Conservation (phyloP, 169 alveolate species). For the Plasmodium vinckei region DNA sequence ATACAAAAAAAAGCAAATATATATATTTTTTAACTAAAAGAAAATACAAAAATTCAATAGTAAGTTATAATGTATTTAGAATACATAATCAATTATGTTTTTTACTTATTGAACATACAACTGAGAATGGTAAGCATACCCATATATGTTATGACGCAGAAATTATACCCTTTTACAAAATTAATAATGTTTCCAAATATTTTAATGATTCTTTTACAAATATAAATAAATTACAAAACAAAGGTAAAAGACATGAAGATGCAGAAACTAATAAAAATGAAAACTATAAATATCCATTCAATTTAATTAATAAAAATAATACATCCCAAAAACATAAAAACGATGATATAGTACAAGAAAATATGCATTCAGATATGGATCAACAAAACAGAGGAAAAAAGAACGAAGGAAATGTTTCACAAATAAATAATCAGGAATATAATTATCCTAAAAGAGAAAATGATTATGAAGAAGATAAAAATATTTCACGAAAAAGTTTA, state of each 20-base stretch:
- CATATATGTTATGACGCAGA: slow-evolving; percentile 51
- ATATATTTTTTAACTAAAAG: not conserved
- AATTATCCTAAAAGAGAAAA: not conserved
- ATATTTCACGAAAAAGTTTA: not conserved
- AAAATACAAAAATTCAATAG: slow-evolving; percentile 26
- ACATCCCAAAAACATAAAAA: not conserved
- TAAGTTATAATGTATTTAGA: slow-evolving; percentile 57
- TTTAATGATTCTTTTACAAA: slow-evolving; percentile 21
- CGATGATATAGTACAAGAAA: too few relatives aligned
- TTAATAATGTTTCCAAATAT: slow-evolving; percentile 28
- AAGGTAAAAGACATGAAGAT: not conserved
- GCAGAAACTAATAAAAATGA: slow-evolving; percentile 6
- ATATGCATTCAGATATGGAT: not conserved
- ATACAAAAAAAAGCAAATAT: not conserved
- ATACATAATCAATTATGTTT: slow-evolving; percentile 65
- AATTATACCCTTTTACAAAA: slow-evolving; percentile 52
- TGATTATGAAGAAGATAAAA: not conserved
- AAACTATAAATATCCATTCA: slow-evolving; percentile 30
- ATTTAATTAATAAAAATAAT: slow-evolving; percentile 6
- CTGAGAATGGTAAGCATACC: slow-evolving; percentile 1
- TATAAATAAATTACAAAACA: not conserved
- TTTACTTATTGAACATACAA: slow-evolving; percentile 15
- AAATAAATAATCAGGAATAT: not conserved
- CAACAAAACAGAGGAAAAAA: not conserved
- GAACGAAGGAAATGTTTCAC: not conserved